Percentiles rank a stretch among this genome's conserved stretches.
Evolutionary conservation across 1,284 basidiomycete species (phyloP).

Genomic region (Coriolopsis trogii): DNA sequence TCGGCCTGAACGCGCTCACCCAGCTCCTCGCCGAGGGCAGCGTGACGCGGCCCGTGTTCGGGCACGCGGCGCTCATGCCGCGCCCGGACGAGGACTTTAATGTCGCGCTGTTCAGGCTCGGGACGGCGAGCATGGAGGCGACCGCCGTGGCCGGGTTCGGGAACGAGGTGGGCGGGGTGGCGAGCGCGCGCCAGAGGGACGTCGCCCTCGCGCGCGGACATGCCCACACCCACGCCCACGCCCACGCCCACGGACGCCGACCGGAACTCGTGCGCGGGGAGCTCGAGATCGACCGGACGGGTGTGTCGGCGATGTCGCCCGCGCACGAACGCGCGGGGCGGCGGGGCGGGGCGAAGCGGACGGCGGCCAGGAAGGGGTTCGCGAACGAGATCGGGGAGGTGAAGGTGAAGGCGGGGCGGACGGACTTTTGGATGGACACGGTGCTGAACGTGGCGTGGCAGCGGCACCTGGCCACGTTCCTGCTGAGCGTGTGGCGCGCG

Average conservation of each 20-base stretch:
- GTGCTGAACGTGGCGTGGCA: conserved; percentile 45
- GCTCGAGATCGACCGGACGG: conserved; percentile 48
- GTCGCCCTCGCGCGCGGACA: conserved; percentile 25
- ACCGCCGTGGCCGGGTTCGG: conserved; percentile 71
- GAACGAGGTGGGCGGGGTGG: conserved; percentile 67
- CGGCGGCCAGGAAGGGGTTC: conserved; percentile 37
- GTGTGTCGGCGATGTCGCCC: conserved; percentile 41
- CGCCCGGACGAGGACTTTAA: conserved; percentile 74
- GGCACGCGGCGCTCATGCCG: conserved; percentile 47
- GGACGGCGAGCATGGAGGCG: conserved; percentile 73
- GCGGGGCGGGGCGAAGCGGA: conserved; percentile 21
- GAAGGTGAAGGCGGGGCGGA: conserved; percentile 36
- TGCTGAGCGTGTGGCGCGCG: conserved; percentile 40
- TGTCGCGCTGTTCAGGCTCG: conserved; percentile 67
- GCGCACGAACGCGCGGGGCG: too few relatives aligned
- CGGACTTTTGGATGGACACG: conserved; percentile 44
- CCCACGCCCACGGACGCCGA: too few relatives aligned
- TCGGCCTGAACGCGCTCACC: conserved; percentile 59
- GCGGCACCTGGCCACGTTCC: conserved; percentile 45
- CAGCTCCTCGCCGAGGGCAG: conserved; percentile 63
- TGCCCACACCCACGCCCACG: too few relatives aligned
- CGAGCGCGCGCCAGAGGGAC: conserved; percentile 30
- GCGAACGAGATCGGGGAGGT: conserved; percentile 40
- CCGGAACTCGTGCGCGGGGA: conserved; percentile 33
- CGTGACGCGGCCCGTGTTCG: conserved; percentile 49